Base-by-base conservation (phyloP, 164 flowering plant genomes). In the Platanus orientalis region DNA sequence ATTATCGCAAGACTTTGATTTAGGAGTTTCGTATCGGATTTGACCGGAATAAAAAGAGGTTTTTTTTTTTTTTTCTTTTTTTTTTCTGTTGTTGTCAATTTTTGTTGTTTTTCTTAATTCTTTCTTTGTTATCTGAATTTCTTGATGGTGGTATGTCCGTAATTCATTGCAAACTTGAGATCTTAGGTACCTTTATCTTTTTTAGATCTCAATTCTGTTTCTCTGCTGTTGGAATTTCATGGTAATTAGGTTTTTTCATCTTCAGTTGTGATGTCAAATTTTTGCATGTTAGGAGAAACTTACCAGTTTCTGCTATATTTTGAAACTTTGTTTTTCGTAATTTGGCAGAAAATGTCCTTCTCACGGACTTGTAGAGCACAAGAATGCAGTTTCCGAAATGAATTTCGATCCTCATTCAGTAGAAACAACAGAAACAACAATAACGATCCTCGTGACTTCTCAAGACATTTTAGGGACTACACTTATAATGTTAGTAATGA, bases 291-390 rank as follows among this genome's bases (percentile, higher is more conserved):
- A 13, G 42, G 11, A 16, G 40, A 29, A 48, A 49, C 7, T 19
- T 32, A 11, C 21, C 13, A 25, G 49, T 50, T 24, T 21, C 25
- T 17, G 28, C 20, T 21, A 16, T 10, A 19, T 16, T 58, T 42
- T 48, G 12, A 23, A 9, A 23, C 27, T 10, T 24, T 49, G 47
- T 5, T 49, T 49, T 60, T 48, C 14, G 14, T 60, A 34, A 20
- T 60, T 52, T 49, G 30, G 61, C 64, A 72, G 80, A 66, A 63
- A 34, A 84, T 82, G 89, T 74, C 80, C 6, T 71, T 71, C 51
- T 52, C 76, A 6, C 73, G 73, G 56, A 70, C 54, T 68, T 70
- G 58, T 51, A 70, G 54, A 2, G 27, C 75, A 9, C 79, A 66
- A 58, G 78, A 80, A 12, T 80, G 62, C 16, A 66, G 59, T 44